Evolutionary conservation across 768 basidiomycete genomes (phyloP).

Genomic region (Sarcodon sp.): DNA sequence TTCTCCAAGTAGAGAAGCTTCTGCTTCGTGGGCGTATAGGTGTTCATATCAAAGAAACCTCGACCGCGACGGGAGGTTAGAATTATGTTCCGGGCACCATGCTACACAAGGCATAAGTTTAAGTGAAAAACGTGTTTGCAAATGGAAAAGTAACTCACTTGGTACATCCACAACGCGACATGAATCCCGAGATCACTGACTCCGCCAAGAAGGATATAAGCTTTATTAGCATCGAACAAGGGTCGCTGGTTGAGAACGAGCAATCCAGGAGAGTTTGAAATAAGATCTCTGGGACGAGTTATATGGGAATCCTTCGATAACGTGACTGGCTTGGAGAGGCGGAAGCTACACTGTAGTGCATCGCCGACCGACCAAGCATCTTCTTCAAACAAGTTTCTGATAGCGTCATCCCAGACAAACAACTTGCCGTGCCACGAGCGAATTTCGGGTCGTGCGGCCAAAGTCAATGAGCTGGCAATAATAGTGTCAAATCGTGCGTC

Average conservation of each 20-base stretch:
- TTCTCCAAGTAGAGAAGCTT: constrained; percentile 4
- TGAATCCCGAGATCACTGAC: constrained; percentile 24
- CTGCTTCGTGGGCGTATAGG: constrained; percentile 1
- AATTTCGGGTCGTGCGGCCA: background rate
- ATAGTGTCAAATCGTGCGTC: background rate
- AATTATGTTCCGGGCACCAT: constrained; percentile 8
- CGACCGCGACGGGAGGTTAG: constrained; percentile 9
- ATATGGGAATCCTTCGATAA: background rate
- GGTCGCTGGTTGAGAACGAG: background rate
- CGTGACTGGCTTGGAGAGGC: background rate
- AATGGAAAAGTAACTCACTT: constrained; percentile 13
- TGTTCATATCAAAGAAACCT: background rate
- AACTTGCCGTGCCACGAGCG: background rate
- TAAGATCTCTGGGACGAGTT: too few species aligned
- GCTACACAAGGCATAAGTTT: background rate
- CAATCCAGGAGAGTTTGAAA: background rate
- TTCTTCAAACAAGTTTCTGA: background rate
- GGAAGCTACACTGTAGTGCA: background rate
- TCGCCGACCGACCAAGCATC: background rate
- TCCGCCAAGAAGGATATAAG: constrained; percentile 26
- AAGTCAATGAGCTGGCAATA: background rate
- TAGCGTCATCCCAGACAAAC: background rate
- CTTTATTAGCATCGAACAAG: constrained; percentile 17
- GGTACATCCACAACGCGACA: constrained; percentile 27
- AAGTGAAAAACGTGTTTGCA: background rate